Evolutionary conservation across 371 early-diverging fungal species (phyloP).

Genomic region (Mortierella polycephala): DNA sequence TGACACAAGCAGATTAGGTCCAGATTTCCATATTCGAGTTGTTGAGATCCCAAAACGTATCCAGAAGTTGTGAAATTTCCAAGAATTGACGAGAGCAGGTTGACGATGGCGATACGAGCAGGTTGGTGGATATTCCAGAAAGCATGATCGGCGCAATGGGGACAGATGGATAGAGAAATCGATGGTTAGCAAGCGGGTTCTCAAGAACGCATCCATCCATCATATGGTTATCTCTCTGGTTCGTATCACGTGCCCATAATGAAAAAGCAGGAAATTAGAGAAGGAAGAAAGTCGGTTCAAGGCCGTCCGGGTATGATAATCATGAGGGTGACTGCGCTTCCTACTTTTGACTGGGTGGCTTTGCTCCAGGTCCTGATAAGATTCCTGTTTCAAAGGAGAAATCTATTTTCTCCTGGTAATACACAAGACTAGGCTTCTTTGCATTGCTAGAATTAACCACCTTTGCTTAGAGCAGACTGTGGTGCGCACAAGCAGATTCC

Average conservation of each 20-base stretch:
- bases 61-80: neutral
- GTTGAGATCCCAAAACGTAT: too few species aligned
- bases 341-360: neutral
- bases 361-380: too few species aligned
- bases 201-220: neutral
- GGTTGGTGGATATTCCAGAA: neutral
- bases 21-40: too few species aligned
- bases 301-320: neutral
- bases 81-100: neutral
- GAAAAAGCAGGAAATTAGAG: slow-evolving; percentile 28
- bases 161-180: slow-evolving; percentile 4
- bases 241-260: slow-evolving; percentile 17
- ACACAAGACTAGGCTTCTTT: too few species aligned
- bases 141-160: too few species aligned
- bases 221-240: slow-evolving; percentile 9
- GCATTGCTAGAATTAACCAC: too few species aligned
- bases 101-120: neutral
- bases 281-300: slow-evolving; percentile 7
- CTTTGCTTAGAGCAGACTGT: too few species aligned
- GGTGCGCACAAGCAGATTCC: too few species aligned
- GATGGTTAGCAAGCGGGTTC: slow-evolving; percentile 6
- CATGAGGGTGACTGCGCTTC: slow-evolving; percentile 1
- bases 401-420: too few species aligned
- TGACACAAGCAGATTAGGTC: too few species aligned
- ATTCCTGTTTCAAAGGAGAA: too few species aligned